Percentiles rank a stretch among this genome's conserved stretches.
Conservation (phyloP, 2,329 filamentous ascomycete genomes). For the Xylaria sp. region DNA sequence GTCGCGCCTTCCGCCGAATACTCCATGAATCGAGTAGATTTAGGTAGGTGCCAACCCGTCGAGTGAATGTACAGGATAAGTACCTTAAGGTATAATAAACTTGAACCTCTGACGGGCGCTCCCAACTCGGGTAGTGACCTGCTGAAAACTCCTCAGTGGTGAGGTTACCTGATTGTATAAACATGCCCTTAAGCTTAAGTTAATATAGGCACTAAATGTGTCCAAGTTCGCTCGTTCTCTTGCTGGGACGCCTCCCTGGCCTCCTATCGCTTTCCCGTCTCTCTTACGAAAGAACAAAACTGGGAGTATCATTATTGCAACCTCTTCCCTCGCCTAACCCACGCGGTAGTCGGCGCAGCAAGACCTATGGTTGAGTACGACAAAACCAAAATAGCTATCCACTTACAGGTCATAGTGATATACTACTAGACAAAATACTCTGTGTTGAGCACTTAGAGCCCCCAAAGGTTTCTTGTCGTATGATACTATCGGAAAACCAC, state of each 20-base stretch:
- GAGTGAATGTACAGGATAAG: background rate
- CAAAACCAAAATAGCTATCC: background rate
- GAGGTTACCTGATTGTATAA: background rate
- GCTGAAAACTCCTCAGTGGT: too few relatives aligned
- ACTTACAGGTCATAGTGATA: background rate
- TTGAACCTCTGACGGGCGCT: too few relatives aligned
- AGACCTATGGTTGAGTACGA: background rate
- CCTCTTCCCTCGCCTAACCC: background rate
- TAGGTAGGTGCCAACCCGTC: background rate
- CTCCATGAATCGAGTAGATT: background rate
- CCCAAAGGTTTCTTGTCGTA: background rate
- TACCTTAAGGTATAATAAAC: background rate
- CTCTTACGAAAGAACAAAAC: background rate
- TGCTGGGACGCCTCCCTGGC: background rate
- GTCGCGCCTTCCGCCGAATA: slow-evolving; percentile 1
- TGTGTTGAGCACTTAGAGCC: background rate
- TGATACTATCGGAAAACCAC: background rate
- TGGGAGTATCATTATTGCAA: background rate
- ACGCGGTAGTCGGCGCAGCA: background rate
- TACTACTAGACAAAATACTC: background rate
- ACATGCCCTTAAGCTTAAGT: background rate
- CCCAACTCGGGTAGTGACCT: too few relatives aligned
- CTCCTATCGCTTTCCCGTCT: background rate
- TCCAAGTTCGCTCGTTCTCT: background rate
- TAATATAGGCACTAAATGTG: too few relatives aligned